Base-by-base conservation (phyloP, 2,329 filamentous ascomycete genomes). In the Penicillium polonicum region DNA sequence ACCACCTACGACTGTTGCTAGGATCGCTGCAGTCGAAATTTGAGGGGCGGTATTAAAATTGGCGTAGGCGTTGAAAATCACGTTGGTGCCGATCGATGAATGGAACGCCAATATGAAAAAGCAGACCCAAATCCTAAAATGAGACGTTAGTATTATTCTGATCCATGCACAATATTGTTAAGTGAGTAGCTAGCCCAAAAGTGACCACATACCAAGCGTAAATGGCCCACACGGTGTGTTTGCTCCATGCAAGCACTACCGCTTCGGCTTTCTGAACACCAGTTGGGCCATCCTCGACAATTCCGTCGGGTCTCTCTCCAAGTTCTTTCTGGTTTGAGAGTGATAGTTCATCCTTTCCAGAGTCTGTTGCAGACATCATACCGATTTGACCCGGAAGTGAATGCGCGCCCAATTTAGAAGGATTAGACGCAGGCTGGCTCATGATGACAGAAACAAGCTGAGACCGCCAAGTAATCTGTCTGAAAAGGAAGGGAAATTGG, bases 1-100 rank as follows among this genome's bases (percentile, higher is more conserved):
- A 29, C 83, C 85, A 21, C 79, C 80, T 27, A 88, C 80, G 33
- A 86, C 74, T 54, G 71, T 80, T 17, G 82, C 74, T 42, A 87
- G 74, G 58, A 87, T 82, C 38, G 73, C 72, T 13, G 82, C 82
- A 5, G 82, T 80, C 13, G 10, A 80, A 71, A 43, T 79, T 73
- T 65, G 83, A 66, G 41, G 83, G 76, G 71, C 85, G 75, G 25
- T 72, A 19, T 73, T 56, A 63, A 83, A 87, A 25, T 76, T 76
- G 61, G 78, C 80, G 50, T 82, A 84, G 31, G 82, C 80, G 52
- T 77, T 79, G 25, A 79, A 75, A 15, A 74, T 74, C 35, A 83
- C 65, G 53, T 75, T 76, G 52, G 65, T 67, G 33, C 77, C 72
- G 43, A 77, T 74, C 5, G 69, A 70, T 5, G 71, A 70, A 58